phyloP scores from a whole-genome alignment of 1,139 yeast species.

The Taiozyma onychis region DNA sequence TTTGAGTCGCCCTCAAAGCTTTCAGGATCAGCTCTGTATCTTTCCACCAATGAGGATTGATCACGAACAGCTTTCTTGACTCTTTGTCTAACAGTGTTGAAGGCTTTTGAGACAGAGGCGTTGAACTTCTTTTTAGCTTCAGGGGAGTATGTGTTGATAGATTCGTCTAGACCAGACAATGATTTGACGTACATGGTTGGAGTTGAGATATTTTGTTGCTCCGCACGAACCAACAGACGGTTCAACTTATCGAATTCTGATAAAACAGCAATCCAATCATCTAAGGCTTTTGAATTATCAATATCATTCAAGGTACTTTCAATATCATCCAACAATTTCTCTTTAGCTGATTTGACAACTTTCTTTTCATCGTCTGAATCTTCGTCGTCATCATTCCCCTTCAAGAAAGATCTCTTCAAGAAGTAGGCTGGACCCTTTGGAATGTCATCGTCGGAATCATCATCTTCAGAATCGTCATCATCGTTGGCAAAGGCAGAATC shows the following conservation, averaged over 20 bases:
- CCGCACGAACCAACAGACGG: constrained; percentile 59
- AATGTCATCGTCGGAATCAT: constrained; percentile 42
- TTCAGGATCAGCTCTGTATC: constrained; percentile 68
- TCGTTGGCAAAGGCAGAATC: constrained; percentile 29
- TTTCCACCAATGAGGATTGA: constrained; percentile 46
- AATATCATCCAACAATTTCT: constrained; percentile 85
- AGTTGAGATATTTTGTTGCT: constrained; percentile 65
- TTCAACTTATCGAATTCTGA: constrained; percentile 75
- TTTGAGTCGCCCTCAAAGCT: constrained; percentile 45
- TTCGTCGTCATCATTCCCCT: constrained; percentile 33
- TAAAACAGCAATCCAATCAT: constrained; percentile 77
- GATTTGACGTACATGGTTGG: constrained; percentile 71
- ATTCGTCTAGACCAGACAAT: constrained; percentile 69
- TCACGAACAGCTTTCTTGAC: constrained; percentile 77
- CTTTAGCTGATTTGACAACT: constrained; percentile 91
- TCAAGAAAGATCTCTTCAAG: constrained; percentile 30
- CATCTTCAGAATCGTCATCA: constrained; percentile 33
- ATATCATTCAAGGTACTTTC: constrained; percentile 60
- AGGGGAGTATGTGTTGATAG: constrained; percentile 49
- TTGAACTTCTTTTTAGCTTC: constrained; percentile 72
- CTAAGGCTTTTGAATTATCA: constrained; percentile 62
- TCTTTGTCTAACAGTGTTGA: constrained; percentile 85
- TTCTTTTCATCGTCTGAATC: constrained; percentile 52
- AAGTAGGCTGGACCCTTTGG: constrained; percentile 35
- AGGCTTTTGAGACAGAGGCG: constrained; percentile 81